phyloP scores from a whole-genome alignment of 352 stramenopile genomes.

The Phytophthora fragariae region DNA sequence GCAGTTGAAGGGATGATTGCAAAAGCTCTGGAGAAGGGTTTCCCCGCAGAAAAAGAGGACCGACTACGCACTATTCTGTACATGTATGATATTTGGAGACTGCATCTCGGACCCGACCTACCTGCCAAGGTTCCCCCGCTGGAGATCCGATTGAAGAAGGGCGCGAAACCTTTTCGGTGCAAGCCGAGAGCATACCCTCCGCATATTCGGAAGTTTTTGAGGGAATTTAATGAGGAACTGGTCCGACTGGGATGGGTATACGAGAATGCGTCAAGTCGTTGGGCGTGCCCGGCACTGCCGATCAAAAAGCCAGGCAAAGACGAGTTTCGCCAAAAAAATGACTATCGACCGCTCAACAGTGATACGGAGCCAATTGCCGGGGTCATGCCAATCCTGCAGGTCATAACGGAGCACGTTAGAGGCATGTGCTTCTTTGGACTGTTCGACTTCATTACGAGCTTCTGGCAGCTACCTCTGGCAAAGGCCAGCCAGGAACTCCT shows the following conservation, averaged over 20 bases:
- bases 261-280: slow-evolving; percentile 12
- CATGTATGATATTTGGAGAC: slow-evolving; percentile 13
- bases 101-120: not conserved
- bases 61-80: slow-evolving; percentile 9
- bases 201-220: slow-evolving; percentile 10
- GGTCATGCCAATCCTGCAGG: slow-evolving; percentile 2
- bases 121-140: slow-evolving; percentile 3
- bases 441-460: slow-evolving; percentile 15
- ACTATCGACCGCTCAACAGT: slow-evolving; percentile 14
- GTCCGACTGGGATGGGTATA: slow-evolving; percentile 12
- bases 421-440: slow-evolving; percentile 9
- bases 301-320: slow-evolving; percentile 1
- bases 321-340: not conserved
- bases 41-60: slow-evolving; percentile 6
- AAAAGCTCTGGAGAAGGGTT: slow-evolving; percentile 8
- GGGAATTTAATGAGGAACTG: slow-evolving; percentile 20
- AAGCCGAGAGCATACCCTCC: slow-evolving; percentile 15
- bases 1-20: slow-evolving; percentile 13
- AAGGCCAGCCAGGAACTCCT: slow-evolving; percentile 18
- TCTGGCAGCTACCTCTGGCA: not conserved
- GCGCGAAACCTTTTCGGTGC: slow-evolving; percentile 9
- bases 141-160: slow-evolving; percentile 3
- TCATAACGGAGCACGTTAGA: slow-evolving; percentile 8
- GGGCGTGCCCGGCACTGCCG: slow-evolving; percentile 10
- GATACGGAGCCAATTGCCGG: slow-evolving; percentile 8